Conservation (phyloP, 768 basidiomycete species). For the Auriscalpium vulgare region DNA sequence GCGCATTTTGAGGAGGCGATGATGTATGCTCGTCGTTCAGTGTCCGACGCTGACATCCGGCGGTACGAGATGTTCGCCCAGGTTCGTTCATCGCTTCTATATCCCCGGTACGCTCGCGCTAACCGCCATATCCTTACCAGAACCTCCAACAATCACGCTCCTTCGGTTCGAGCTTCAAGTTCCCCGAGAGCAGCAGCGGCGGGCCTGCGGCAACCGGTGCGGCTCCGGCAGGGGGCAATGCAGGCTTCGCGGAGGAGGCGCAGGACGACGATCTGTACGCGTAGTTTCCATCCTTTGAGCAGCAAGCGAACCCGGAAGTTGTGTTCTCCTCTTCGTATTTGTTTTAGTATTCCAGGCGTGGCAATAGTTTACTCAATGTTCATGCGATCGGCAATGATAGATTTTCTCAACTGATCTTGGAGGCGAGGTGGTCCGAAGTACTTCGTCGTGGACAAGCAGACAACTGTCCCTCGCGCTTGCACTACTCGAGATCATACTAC, state of each 20-base stretch:
- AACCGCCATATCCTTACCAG: slow-evolving; percentile 28
- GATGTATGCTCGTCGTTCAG: slow-evolving; percentile 94
- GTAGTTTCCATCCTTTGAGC: slow-evolving; percentile 21
- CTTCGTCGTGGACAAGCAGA: no score
- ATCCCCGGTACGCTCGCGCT: not conserved
- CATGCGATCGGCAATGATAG: no score
- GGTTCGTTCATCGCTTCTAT: slow-evolving; percentile 21
- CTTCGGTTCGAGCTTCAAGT: slow-evolving; percentile 95
- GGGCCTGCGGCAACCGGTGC: slow-evolving; percentile 5
- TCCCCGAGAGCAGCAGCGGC: slow-evolving; percentile 67
- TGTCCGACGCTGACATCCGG: slow-evolving; percentile 93
- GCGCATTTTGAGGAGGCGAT: slow-evolving; percentile 99
- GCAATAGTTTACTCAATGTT: no score
- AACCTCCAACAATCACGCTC: slow-evolving; percentile 87
- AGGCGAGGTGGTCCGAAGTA: no score
- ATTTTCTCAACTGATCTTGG: no score
- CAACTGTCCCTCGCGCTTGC: no score
- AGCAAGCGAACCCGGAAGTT: not conserved
- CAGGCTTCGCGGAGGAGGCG: slow-evolving; percentile 77
- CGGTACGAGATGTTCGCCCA: slow-evolving; percentile 98
- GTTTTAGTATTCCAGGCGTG: no score
- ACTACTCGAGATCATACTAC: no score
- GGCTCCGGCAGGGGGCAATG: slow-evolving; percentile 45
- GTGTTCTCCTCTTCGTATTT: not conserved
- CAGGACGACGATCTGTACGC: slow-evolving; percentile 92